Percentiles rank a stretch among this genome's conserved stretches.
Evolutionary conservation across 202 grass and related monocot genomes (phyloP).

Genomic region (Panicum virgatum): DNA sequence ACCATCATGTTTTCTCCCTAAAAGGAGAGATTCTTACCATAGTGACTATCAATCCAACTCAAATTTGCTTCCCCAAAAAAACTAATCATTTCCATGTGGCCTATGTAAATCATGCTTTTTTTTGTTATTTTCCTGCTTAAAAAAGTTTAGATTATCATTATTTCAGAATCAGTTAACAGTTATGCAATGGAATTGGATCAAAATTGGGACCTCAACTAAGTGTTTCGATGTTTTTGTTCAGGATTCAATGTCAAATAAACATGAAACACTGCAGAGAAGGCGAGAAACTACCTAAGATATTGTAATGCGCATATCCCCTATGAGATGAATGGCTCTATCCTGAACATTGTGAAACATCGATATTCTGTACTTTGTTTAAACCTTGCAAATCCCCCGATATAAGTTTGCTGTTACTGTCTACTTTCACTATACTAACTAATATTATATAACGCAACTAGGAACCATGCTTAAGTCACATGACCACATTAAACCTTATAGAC

Average conservation of each 20-base stretch:
- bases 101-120: not conserved
- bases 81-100: not conserved
- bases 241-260: not conserved
- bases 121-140: not conserved
- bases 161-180: not conserved
- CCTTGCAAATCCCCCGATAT: not conserved
- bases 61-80: not conserved
- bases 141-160: not conserved
- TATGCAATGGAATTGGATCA: not conserved
- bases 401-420: not conserved
- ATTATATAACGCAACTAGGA: conserved; percentile 15
- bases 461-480: not conserved
- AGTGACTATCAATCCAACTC: not conserved
- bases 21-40: not conserved
- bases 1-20: not conserved
- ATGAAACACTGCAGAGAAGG: not conserved
- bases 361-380: not conserved
- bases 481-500: not conserved
- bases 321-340: conserved; percentile 5
- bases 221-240: not conserved
- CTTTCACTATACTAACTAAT: not conserved
- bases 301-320: not conserved
- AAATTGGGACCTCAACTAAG: not conserved
- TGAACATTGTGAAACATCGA: not conserved
- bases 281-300: not conserved